These are phyloP conservation scores for Hypoxylon sp. DNA, from an alignment of 2,329 filamentous ascomycete genomes.

Conservation along the genomic window DNA sequence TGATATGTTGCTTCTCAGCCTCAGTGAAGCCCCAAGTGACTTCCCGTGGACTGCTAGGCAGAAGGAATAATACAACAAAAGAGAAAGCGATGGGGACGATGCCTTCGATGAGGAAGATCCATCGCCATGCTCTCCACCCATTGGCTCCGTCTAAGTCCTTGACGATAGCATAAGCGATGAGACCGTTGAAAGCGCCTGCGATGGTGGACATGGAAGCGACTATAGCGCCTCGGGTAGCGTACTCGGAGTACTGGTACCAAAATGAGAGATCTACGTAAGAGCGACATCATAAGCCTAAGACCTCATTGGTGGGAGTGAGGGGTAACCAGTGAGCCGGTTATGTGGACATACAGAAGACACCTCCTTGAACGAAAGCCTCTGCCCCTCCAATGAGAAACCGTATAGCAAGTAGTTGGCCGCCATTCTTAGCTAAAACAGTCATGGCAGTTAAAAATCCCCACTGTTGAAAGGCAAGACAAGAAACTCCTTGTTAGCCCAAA, in stretches of 20 bases:
- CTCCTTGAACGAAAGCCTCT: conserved; percentile 49
- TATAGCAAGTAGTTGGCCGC: conserved; percentile 38
- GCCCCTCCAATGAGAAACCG: conserved; percentile 46
- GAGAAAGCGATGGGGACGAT: conserved; percentile 45
- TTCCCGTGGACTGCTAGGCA: conserved; percentile 42
- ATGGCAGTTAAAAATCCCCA: conserved; percentile 49
- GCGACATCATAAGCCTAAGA: conserved; percentile 1
- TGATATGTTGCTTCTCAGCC: conserved; percentile 43
- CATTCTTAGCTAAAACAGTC: conserved; percentile 41
- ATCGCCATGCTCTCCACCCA: conserved; percentile 48
- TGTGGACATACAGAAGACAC: conserved; percentile 45
- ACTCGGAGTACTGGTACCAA: conserved; percentile 49
- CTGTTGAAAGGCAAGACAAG: conserved; percentile 34
- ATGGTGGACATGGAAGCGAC: conserved; percentile 46
- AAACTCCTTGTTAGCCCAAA: conserved; percentile 23
- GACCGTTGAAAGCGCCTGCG: conserved; percentile 49
- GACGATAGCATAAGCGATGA: conserved; percentile 47
- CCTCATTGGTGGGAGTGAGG: background rate
- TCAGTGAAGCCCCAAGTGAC: conserved; percentile 44
- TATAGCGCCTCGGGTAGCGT: conserved; percentile 48
- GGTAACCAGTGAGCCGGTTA: background rate
- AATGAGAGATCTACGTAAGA: conserved; percentile 48
- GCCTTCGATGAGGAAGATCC: conserved; percentile 50
- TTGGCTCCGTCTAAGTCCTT: conserved; percentile 44
- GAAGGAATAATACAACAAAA: conserved; percentile 41